phyloP scores from a whole-genome alignment of 2,329 filamentous ascomycete genomes.

The Oidium heveae region DNA sequence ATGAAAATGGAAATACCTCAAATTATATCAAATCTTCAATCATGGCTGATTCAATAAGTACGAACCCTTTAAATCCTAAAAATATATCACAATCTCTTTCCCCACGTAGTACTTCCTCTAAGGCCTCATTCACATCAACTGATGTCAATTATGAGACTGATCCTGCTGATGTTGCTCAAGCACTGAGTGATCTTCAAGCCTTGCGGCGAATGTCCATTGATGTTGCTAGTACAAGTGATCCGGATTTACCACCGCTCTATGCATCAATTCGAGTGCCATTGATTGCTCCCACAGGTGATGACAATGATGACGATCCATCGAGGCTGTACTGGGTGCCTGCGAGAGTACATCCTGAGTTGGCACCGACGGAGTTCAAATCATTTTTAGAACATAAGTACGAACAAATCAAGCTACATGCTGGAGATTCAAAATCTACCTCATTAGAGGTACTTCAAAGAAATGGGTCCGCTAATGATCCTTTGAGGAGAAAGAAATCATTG shows the following conservation, averaged over 20 bases:
- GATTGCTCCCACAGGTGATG: slow-evolving; percentile 43
- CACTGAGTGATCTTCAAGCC: slow-evolving; percentile 48
- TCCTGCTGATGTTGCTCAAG: slow-evolving; percentile 44
- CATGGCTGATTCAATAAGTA: slow-evolving; percentile 10
- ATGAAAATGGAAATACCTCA: slow-evolving; percentile 9
- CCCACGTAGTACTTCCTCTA: slow-evolving; percentile 23
- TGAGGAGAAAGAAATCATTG: slow-evolving; percentile 85
- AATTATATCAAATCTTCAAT: slow-evolving; percentile 12
- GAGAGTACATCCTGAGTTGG: slow-evolving; percentile 76
- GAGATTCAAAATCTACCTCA: slow-evolving; percentile 39
- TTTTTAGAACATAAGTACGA: slow-evolving; percentile 88
- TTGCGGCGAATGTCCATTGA: slow-evolving; percentile 59
- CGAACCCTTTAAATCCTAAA: slow-evolving; percentile 12
- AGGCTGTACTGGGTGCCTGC: slow-evolving; percentile 90
- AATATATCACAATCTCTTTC: slow-evolving; percentile 17
- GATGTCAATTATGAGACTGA: slow-evolving; percentile 52
- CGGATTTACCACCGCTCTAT: slow-evolving; percentile 52
- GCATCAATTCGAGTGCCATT: slow-evolving; percentile 39
- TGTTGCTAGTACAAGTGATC: slow-evolving; percentile 34
- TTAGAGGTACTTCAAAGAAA: slow-evolving; percentile 27
- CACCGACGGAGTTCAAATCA: slow-evolving; percentile 86
- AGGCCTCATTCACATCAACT: slow-evolving; percentile 38
- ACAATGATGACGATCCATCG: slow-evolving; percentile 71
- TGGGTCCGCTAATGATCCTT: slow-evolving; percentile 24
- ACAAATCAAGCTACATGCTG: slow-evolving; percentile 63